A percentile compares a stretch with the other conserved stretches of the same genome.
phyloP scores from a whole-genome alignment of 768 basidiomycete species.

The Rhodotorula taiwanensis region DNA sequence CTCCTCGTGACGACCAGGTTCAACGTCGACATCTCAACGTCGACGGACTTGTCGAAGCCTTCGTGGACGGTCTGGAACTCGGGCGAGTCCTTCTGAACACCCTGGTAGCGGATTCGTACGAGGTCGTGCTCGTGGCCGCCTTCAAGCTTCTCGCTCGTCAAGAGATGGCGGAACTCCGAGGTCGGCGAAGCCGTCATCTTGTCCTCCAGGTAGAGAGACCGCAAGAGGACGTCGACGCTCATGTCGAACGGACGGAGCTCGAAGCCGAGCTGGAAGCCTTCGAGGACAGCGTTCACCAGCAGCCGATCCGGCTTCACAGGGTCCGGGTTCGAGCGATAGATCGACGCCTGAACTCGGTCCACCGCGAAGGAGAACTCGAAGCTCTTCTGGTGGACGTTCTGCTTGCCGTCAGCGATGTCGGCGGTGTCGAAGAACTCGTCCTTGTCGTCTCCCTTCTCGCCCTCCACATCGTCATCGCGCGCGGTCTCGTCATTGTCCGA shows the following conservation, averaged over 20 bases:
- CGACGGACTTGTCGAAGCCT: slow-evolving; percentile 72
- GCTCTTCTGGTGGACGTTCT: slow-evolving; percentile 53
- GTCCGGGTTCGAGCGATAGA: slow-evolving; percentile 62
- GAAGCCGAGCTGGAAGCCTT: slow-evolving; percentile 69
- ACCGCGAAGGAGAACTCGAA: slow-evolving; percentile 86
- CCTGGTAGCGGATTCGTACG: slow-evolving; percentile 66
- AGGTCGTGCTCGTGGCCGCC: slow-evolving; percentile 52
- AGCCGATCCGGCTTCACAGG: slow-evolving; percentile 56
- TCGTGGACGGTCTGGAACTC: slow-evolving; percentile 73
- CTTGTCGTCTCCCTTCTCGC: slow-evolving; percentile 44
- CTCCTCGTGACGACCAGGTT: slow-evolving; percentile 81
- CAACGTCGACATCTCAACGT: slow-evolving; percentile 81
- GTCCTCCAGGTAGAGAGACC: slow-evolving; percentile 63
- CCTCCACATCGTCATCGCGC: slow-evolving; percentile 51
- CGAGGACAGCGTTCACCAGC: slow-evolving; percentile 70
- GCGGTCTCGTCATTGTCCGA: slow-evolving; percentile 44
- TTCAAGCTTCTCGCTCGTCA: slow-evolving; percentile 39
- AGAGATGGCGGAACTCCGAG: slow-evolving; percentile 37
- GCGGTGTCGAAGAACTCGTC: slow-evolving; percentile 40
- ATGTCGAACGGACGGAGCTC: slow-evolving; percentile 75
- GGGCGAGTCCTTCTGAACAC: slow-evolving; percentile 75
- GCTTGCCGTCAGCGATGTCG: slow-evolving; percentile 37
- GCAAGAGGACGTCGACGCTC: slow-evolving; percentile 72
- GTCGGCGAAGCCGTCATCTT: slow-evolving; percentile 56
- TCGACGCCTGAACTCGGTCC: slow-evolving; percentile 66